Base-by-base conservation (phyloP, 1,284 basidiomycete genomes). In the Polyporus tsugae region DNA sequence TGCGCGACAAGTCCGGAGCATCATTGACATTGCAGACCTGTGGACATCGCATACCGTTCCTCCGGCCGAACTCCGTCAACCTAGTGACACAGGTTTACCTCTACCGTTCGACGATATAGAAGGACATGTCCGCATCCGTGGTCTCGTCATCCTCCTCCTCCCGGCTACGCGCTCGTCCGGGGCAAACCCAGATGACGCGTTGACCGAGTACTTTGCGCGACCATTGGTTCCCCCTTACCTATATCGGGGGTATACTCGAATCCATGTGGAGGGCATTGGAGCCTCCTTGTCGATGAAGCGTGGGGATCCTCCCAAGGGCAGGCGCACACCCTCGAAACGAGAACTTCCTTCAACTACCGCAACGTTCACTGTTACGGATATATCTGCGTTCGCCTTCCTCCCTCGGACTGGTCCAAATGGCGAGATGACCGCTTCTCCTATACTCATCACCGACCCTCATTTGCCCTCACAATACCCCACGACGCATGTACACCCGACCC, bases 381-480 rank as follows among this genome's bases (percentile, higher is more conserved):
- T 91, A 5, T 89, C 89, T 29, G 73, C 85, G 1, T 89, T 91
- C 72, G 80, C 80, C 33, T 84, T 89, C 71, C 76, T 83, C 41
- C 35, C 57, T 35, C 25, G 63, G 42, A 11, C 63, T 13, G 15
- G 70, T 71, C 9, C 38, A 6, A n/a, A 38, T 42, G 44, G 36
- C 22, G 67, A 70, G 15, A 75, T 66, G 65, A 78, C 52, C 84
- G 67, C 88, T 22, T 82, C 83, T 25, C 92, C 92, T 15, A 76
- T 94, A 61, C 73, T 94, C 19, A 85, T 93, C 64, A 88, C 86
- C 3, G 92, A 94, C 73, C 84, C 81, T 36, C 77, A 86, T 68
- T 83, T 93, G 25, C 75, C 80, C n/a, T 77, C 77, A 4, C 88
- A 90, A 66, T 89, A 89, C 75, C 62, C 79, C 49, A 66, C 77